Conservation (phyloP, 805 yeast species). For the Alloascoidea hylecoeti region DNA sequence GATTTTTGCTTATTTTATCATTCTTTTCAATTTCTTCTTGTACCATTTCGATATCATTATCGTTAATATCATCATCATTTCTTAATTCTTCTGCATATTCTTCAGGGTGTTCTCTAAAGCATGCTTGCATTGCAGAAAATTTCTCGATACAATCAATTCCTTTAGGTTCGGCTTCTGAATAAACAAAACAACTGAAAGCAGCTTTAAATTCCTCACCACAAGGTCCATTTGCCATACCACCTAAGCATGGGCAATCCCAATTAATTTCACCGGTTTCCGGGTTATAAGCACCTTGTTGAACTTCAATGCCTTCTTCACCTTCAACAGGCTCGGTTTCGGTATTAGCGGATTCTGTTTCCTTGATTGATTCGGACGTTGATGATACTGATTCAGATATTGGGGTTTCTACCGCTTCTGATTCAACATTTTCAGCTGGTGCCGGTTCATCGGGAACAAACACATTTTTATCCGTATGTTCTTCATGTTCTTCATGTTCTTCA, state of each 20-base stretch:
- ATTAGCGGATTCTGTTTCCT: neutral
- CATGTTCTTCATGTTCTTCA: slow-evolving; percentile 10
- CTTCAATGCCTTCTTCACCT: slow-evolving; percentile 22
- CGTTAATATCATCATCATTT: slow-evolving; percentile 49
- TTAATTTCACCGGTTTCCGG: slow-evolving; percentile 98
- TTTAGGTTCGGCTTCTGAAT: slow-evolving; percentile 89
- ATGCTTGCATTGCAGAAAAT: slow-evolving; percentile 83
- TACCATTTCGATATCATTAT: slow-evolving; percentile 11
- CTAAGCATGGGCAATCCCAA: slow-evolving; percentile 99
- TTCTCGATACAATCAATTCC: slow-evolving; percentile 90
- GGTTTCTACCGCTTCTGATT: no score
- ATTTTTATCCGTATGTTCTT: no score
- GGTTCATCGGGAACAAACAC: no score
- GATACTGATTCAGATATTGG: no score
- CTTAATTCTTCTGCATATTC: slow-evolving; percentile 83
- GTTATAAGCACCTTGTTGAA: slow-evolving; percentile 59
- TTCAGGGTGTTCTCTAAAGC: slow-evolving; percentile 89
- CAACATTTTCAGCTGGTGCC: no score
- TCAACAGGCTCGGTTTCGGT: slow-evolving; percentile 2
- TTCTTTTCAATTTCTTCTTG: slow-evolving; percentile 2
- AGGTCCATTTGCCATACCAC: slow-evolving; percentile 98
- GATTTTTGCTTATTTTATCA: neutral
- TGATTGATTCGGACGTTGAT: neutral
- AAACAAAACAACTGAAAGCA: slow-evolving; percentile 91
- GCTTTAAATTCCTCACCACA: slow-evolving; percentile 93